Percentiles rank a stretch among this genome's conserved stretches.
Conservation (phyloP, 306 rosid genomes). For the Dryas octopetala region DNA sequence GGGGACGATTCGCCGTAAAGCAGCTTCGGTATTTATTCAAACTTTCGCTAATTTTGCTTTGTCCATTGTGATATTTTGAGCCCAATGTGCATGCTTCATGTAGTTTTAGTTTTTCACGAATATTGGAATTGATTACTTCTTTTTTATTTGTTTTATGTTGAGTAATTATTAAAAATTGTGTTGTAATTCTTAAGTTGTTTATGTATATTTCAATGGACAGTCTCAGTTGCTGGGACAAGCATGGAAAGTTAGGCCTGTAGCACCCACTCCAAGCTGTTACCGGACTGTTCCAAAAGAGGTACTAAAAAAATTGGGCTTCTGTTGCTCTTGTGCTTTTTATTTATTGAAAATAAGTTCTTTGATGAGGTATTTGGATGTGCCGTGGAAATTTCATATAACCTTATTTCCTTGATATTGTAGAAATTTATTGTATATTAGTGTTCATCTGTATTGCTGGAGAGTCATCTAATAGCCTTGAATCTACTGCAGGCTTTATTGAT, state of each 20-base stretch:
- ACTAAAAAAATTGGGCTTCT: background rate
- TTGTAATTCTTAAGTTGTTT: background rate
- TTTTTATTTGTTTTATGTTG: background rate
- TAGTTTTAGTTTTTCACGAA: background rate
- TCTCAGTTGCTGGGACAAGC: slow-evolving; percentile 32
- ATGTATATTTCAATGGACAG: slow-evolving; percentile 19
- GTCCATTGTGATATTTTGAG: background rate
- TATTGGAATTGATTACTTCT: background rate
- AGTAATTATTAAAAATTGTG: background rate
- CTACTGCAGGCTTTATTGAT: slow-evolving; percentile 20
- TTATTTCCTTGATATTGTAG: background rate
- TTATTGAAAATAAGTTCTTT: background rate
- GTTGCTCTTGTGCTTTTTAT: background rate
- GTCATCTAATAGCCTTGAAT: background rate
- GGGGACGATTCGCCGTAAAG: slow-evolving; percentile 49
- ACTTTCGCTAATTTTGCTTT: background rate
- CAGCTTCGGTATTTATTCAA: slow-evolving; percentile 31
- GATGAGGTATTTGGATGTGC: background rate
- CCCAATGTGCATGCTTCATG: slow-evolving; percentile 3
- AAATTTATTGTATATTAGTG: background rate
- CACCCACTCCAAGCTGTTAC: slow-evolving; percentile 13
- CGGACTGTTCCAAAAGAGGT: slow-evolving; percentile 30
- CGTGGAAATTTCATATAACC: background rate
- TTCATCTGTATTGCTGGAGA: background rate
- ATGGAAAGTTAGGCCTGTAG: slow-evolving; percentile 27